phyloP scores from a whole-genome alignment of 768 basidiomycete genomes.

The Jaapia argillacea region DNA sequence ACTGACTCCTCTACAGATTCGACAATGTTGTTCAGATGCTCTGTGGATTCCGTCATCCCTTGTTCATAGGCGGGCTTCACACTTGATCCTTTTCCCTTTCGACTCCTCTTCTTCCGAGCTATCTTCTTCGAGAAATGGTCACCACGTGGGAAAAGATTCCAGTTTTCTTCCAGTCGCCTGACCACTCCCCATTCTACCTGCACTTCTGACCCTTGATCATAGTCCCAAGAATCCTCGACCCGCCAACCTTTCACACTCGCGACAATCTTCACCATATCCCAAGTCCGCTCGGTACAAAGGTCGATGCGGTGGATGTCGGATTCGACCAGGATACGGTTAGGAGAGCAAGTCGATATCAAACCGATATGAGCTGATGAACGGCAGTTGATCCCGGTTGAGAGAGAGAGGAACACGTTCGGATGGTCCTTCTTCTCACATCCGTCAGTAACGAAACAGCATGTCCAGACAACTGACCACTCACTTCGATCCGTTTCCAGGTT shows the following conservation, averaged over 20 bases:
- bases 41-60: too few species aligned
- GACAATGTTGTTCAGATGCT: too few species aligned
- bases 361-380: constrained; percentile 53
- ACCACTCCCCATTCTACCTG: constrained; percentile 49
- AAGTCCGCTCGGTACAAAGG: constrained; percentile 47
- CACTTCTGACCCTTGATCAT: constrained; percentile 40
- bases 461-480: constrained; percentile 23
- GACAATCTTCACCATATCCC: constrained; percentile 68
- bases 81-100: too few species aligned
- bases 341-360: constrained; percentile 57
- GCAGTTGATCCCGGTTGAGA: constrained; percentile 79
- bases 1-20: too few species aligned
- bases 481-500: constrained; percentile 69
- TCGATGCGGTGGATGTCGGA: constrained; percentile 71
- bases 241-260: constrained; percentile 72
- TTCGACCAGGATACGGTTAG: constrained; percentile 71
- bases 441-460: neutral
- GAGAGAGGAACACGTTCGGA: constrained; percentile 74
- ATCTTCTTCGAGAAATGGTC: too few species aligned
- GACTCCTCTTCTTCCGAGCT: too few species aligned
- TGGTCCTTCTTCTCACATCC: constrained; percentile 44
- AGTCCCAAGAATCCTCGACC: constrained; percentile 36
- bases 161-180: constrained; percentile 59
- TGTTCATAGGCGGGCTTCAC: too few species aligned
- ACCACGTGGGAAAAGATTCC: constrained; percentile 47